Evolutionary conservation across 2,329 filamentous ascomycete genomes (phyloP).

Genomic region (Allantophomopsis lycopodina): DNA sequence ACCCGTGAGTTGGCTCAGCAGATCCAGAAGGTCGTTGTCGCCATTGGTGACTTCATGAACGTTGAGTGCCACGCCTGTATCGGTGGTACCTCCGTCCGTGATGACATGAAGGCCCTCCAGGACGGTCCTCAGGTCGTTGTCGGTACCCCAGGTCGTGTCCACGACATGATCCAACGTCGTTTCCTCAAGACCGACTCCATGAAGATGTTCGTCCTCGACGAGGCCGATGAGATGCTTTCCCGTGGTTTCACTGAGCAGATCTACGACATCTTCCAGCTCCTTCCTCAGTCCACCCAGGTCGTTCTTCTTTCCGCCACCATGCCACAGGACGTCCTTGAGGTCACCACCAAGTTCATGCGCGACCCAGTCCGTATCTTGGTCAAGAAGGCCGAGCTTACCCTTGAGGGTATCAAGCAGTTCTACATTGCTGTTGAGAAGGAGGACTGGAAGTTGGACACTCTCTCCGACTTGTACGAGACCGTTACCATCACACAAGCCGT

Average conservation of each 20-base stretch:
- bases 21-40: conserved; percentile 98
- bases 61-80: conserved; percentile 99
- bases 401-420: conserved; percentile 99
- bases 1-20: conserved; percentile 98
- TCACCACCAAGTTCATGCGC: conserved; percentile 99
- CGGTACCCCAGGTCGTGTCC: conserved; percentile 94
- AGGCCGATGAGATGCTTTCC: conserved; percentile 98
- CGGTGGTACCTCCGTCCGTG: conserved; percentile 93
- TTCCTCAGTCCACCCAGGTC: conserved; percentile 96
- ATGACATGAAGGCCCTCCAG: conserved; percentile 96
- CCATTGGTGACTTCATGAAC: conserved; percentile 99
- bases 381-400: conserved; percentile 99
- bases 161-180: conserved; percentile 98
- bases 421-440: conserved; percentile 99
- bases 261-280: conserved; percentile 99
- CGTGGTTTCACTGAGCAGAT: conserved; percentile 99
- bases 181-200: conserved; percentile 94
- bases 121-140: conserved; percentile 96
- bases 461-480: conserved; percentile 97
- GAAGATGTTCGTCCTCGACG: conserved; percentile 99
- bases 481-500: conserved; percentile 99
- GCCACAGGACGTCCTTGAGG: conserved; percentile 97
- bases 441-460: conserved; percentile 99
- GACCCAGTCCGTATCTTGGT: conserved; percentile 97
- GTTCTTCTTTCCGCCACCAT: conserved; percentile 97